Conservation (phyloP, 1,139 yeast genomes). For the Scheffersomyces titani region DNA sequence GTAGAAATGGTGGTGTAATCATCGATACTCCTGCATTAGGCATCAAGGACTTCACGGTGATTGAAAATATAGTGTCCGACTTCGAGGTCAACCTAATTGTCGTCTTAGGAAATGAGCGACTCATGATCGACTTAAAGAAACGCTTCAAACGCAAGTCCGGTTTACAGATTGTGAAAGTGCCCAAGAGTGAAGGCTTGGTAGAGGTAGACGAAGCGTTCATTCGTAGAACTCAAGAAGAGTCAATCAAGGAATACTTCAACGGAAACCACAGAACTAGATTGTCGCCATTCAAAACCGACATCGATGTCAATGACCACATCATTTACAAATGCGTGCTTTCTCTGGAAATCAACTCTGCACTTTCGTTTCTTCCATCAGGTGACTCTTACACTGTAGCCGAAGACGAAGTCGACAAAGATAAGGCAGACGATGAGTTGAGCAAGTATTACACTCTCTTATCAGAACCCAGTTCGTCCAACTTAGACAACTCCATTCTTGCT, state of each 20-base stretch:
- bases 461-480: conserved; percentile 50
- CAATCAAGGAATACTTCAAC: conserved; percentile 86
- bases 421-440: conserved; percentile 32
- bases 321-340: conserved; percentile 41
- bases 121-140: conserved; percentile 64
- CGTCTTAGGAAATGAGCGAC: conserved; percentile 64
- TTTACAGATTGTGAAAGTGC: conserved; percentile 58
- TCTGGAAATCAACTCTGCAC: conserved; percentile 36
- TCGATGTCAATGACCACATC: conserved; percentile 36
- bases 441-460: conserved; percentile 33
- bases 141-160: conserved; percentile 47
- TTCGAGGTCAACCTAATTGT: conserved; percentile 61
- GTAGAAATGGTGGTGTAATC: conserved; percentile 61
- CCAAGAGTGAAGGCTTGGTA: conserved; percentile 72
- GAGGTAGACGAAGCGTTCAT: conserved; percentile 70
- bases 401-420: conserved; percentile 18
- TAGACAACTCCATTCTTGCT: conserved; percentile 76
- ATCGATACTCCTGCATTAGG: conserved; percentile 79
- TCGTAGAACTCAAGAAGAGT: conserved; percentile 71
- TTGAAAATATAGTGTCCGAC: conserved; percentile 61
- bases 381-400: conserved; percentile 40
- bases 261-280: conserved; percentile 69
- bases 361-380: conserved; percentile 48
- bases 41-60: conserved; percentile 50
- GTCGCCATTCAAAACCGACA: conserved; percentile 65